Evolutionary conservation across 805 yeast species (phyloP), one percentile per base, ranked within the genome.

Genomic region (Candida hispaniensis): DNA sequence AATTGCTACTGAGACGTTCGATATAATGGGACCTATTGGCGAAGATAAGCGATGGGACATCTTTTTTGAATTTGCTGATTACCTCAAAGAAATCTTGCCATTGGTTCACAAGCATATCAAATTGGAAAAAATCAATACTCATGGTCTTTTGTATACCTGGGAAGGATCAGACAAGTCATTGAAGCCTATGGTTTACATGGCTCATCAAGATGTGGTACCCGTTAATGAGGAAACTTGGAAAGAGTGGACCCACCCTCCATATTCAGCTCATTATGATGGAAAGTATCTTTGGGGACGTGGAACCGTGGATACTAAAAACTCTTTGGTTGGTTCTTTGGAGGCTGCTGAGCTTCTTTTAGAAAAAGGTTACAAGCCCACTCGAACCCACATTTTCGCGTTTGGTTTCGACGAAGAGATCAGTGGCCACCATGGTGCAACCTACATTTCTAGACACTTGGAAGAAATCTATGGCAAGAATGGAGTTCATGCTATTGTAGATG

Each of bases 201-300:
- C 88, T 1, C 93, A 81, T 51, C 78, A 71, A 52, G 93, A 80
- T 48, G 81, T 76, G 4, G 93, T 81, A 14, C 93, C 93, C 1
- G 77, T 79, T 7, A 79, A 73, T 46, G 51, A 55, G 9, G 68
- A 44, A 18, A 72, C 83, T 0, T 54, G 63, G 34, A 54, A 50
- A 16, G 60, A 69, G 39, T 81, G 93, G 93, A 57, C 58, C 1
- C 62, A 71, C 49, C 75, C 74, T 7, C 93, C 93, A 3, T 78
- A 72, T 40, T 52, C 63, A 11, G 83, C 79, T 10, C 60, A 66
- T 46, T 79, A 60, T 49, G 93, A 82, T 47, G 85, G 82, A 10
- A 59, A 63, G 16, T 56, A 51, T 25, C 46, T 83, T 4, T 79
- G 73, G 68, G 94, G 94, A 2, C 67, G 94, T 47, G 94, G 94